phyloP scores from a whole-genome alignment of 2,329 filamentous ascomycete species.

The Fusarium graminum region DNA sequence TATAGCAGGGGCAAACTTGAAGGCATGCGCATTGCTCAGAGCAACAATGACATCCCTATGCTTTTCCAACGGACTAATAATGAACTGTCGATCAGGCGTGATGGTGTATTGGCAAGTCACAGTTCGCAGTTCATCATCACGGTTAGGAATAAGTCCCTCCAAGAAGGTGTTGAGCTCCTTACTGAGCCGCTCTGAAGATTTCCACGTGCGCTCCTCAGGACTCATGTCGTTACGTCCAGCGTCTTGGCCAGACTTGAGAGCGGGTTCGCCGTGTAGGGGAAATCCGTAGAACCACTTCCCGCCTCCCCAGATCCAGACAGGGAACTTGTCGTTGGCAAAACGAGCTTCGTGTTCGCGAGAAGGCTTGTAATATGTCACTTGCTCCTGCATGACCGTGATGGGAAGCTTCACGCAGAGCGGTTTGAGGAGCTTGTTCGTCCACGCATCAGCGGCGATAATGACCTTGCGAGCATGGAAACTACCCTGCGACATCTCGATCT shows the following conservation, averaged over 20 bases:
- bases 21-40: slow-evolving; percentile 1
- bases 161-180: not conserved
- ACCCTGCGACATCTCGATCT: slow-evolving; percentile 1
- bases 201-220: not conserved
- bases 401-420: slow-evolving; percentile 5
- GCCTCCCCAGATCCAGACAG: slow-evolving; percentile 5
- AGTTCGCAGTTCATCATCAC: slow-evolving; percentile 2
- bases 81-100: slow-evolving; percentile 4
- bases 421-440: slow-evolving; percentile 10
- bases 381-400: slow-evolving; percentile 11
- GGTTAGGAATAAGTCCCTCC: not conserved
- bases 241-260: slow-evolving; percentile 7
- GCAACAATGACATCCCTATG: not conserved
- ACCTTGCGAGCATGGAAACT: not conserved
- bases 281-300: slow-evolving; percentile 12
- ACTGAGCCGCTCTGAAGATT: not conserved
- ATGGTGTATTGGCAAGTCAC: slow-evolving; percentile 9
- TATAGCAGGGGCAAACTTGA: slow-evolving; percentile 3
- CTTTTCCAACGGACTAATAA: slow-evolving; percentile 1
- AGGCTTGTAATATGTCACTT: slow-evolving; percentile 16
- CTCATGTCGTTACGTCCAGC: not conserved
- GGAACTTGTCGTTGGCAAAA: not conserved
- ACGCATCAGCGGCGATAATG: slow-evolving; percentile 12
- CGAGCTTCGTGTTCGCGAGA: not conserved
- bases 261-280: slow-evolving; percentile 8